Evolutionary conservation across 305 asterid species (phyloP).

Genomic region (Fraxinus ornus): DNA sequence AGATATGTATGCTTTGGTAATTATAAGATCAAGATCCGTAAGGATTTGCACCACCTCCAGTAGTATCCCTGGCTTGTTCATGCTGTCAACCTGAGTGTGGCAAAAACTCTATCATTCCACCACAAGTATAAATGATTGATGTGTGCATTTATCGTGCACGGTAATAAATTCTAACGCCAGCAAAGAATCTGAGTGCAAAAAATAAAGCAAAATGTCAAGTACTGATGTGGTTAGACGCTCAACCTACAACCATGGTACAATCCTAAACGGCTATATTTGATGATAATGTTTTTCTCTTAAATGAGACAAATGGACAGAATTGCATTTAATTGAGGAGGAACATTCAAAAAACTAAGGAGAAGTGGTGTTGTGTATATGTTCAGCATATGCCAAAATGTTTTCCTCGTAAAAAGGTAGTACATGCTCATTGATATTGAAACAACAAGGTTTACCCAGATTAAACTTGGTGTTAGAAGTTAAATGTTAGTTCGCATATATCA

Average conservation of each 20-base stretch:
- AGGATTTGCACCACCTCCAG: slow-evolving; percentile 96
- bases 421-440: not conserved
- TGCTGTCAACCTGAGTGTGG: slow-evolving; percentile 78
- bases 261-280: not conserved
- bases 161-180: not conserved
- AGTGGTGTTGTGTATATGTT: not conserved
- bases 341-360: not conserved
- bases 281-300: not conserved
- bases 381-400: not conserved
- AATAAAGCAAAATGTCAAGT: not conserved
- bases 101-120: not conserved
- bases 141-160: not conserved
- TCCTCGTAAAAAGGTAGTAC: not conserved
- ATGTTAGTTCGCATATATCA: not conserved
- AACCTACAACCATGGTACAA: not conserved
- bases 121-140: not conserved
- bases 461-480: not conserved
- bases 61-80: slow-evolving; percentile 93
- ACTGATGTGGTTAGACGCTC: not conserved
- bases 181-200: not conserved
- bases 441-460: not conserved
- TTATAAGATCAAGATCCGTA: slow-evolving; percentile 79
- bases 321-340: not conserved
- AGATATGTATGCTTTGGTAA: slow-evolving; percentile 92
- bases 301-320: not conserved